Evolutionary conservation across 2,329 filamentous ascomycete genomes (phyloP).

Genomic region (Botrytis sinoallii): DNA sequence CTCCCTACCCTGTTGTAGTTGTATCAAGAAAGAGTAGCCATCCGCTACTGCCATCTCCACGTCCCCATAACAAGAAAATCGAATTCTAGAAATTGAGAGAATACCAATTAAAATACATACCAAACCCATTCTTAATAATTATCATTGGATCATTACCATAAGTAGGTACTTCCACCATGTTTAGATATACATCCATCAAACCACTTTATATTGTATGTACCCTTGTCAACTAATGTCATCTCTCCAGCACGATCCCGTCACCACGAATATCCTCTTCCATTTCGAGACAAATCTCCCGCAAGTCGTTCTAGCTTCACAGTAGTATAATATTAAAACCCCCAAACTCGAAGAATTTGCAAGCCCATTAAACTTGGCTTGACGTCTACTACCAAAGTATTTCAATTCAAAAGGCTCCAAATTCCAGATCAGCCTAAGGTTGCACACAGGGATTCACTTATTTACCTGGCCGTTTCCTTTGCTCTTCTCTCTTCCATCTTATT

Average conservation of each 20-base stretch:
- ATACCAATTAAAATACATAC: background rate
- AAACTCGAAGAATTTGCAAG: constrained; percentile 10
- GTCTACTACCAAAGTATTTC: background rate
- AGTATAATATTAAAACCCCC: background rate
- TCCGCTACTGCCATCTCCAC: background rate
- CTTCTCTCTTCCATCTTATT: constrained; percentile 18
- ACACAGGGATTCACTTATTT: constrained; percentile 11
- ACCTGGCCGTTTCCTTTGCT: background rate
- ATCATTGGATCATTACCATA: background rate
- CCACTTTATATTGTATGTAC: background rate
- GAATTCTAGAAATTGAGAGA: background rate
- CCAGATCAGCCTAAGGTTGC: background rate
- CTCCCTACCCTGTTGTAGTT: background rate
- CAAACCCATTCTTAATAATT: background rate
- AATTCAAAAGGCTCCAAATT: constrained; percentile 3
- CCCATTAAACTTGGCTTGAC: background rate
- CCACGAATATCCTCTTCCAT: constrained; percentile 17
- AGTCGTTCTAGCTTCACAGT: background rate
- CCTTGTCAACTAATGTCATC: background rate
- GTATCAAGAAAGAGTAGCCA: background rate
- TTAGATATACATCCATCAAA: background rate
- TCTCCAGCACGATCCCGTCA: constrained; percentile 1
- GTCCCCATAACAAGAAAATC: background rate
- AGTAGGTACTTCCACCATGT: background rate
- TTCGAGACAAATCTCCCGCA: constrained; percentile 4